Evolutionary conservation across 108 stramenopile genomes (phyloP).

Genomic region (Cylindrotheca fusiformis): DNA sequence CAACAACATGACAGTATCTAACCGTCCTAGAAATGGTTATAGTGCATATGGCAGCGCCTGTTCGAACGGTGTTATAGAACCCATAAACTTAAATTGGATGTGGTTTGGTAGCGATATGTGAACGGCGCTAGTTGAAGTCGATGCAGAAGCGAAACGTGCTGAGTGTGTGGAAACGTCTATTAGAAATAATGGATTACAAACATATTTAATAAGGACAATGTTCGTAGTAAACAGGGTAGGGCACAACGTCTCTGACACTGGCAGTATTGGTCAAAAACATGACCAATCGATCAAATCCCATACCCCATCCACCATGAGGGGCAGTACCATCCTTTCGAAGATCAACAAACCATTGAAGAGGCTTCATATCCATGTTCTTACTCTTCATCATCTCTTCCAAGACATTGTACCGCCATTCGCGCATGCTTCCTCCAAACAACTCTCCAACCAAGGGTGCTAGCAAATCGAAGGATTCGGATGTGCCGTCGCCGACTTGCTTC

Average conservation of each 20-base stretch:
- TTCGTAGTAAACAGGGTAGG: conserved; percentile 91
- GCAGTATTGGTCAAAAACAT: conserved; percentile 84
- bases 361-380: conserved; percentile 67
- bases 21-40: too few relatives aligned
- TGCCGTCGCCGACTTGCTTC: conserved; percentile 87
- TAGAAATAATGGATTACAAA: background rate
- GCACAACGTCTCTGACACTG: conserved; percentile 94
- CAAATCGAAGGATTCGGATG: conserved; percentile 90
- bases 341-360: conserved; percentile 90
- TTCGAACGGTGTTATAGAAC: too few relatives aligned
- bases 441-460: conserved; percentile 90
- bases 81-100: too few relatives aligned
- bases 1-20: too few relatives aligned
- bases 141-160: too few relatives aligned
- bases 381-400: conserved; percentile 64
- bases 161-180: too few relatives aligned
- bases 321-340: conserved; percentile 87
- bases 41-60: too few relatives aligned
- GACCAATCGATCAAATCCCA: conserved; percentile 93
- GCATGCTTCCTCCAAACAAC: conserved; percentile 91
- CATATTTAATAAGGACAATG: conserved; percentile 77
- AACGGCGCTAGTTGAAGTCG: too few relatives aligned
- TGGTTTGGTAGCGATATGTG: too few relatives aligned
- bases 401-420: conserved; percentile 85
- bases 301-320: conserved; percentile 95